Conservation (phyloP, 441 rosid species). For the Populus hybrid region DNA sequence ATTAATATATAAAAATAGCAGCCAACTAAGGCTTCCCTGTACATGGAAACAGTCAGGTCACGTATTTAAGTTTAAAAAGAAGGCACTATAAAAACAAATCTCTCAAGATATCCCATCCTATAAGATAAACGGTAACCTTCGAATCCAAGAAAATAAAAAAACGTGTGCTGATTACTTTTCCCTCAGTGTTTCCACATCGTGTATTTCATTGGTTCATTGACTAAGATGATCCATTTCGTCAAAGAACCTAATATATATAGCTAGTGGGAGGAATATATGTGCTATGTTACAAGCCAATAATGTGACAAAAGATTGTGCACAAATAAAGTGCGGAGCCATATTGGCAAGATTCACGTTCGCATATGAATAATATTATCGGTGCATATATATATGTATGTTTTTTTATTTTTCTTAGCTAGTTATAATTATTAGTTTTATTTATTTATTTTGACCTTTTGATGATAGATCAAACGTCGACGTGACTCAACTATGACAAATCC, state of each 20-base stretch:
- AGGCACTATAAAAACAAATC: background rate
- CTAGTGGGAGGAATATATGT: no score
- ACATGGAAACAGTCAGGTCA: background rate
- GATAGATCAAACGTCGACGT: constrained; percentile 47
- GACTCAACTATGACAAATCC: constrained; percentile 54
- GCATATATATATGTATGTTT: background rate
- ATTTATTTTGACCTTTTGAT: constrained; percentile 3
- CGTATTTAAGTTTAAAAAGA: background rate
- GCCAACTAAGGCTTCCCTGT: background rate
- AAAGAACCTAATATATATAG: background rate
- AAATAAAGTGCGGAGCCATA: background rate
- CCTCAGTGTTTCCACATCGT: background rate
- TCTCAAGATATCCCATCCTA: background rate
- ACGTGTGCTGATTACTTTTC: background rate
- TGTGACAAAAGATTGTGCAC: background rate
- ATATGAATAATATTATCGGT: background rate
- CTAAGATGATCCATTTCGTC: constrained; percentile 9
- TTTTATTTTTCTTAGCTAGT: no score
- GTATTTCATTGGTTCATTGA: background rate
- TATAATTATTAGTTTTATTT: background rate
- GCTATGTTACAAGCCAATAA: background rate
- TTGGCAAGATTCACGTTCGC: constrained; percentile 15
- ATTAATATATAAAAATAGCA: background rate
- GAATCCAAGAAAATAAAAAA: background rate
- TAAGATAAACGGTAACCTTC: background rate